Evolutionary conservation across 129 eudicot species (phyloP).

Genomic region (Centella asiatica): DNA sequence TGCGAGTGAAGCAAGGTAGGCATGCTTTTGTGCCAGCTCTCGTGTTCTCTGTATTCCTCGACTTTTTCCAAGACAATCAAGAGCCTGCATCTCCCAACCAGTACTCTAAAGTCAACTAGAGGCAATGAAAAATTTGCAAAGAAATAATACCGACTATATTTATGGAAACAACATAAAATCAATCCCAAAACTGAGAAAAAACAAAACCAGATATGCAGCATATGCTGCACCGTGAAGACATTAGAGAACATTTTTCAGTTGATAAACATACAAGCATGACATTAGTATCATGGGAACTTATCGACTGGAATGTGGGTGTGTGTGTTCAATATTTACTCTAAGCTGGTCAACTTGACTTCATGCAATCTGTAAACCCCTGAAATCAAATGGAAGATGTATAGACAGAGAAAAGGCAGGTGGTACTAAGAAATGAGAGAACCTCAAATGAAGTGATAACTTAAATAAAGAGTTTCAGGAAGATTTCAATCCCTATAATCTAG

Average conservation of each 20-base stretch:
- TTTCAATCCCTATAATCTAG: too few relatives aligned
- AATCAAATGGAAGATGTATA: neutral
- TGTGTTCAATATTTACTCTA: too few relatives aligned
- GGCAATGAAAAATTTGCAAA: neutral
- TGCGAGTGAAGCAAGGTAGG: slow-evolving; percentile 70
- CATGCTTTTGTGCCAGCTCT: slow-evolving; percentile 81
- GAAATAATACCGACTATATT: too few relatives aligned
- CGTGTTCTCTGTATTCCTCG: slow-evolving; percentile 74
- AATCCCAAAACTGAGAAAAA: neutral
- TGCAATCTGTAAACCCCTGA: too few relatives aligned
- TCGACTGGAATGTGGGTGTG: too few relatives aligned
- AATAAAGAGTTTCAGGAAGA: neutral
- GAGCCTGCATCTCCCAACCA: slow-evolving; percentile 41
- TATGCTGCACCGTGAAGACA: too few relatives aligned
- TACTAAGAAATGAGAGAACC: neutral
- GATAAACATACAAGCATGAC: too few relatives aligned
- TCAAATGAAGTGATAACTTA: neutral
- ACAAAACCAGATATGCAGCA: too few relatives aligned
- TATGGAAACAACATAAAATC: neutral
- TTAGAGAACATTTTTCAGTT: too few relatives aligned
- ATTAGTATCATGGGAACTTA: too few relatives aligned
- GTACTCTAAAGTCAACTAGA: neutral
- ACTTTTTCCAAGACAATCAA: slow-evolving; percentile 77
- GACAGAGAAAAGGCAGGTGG: neutral
- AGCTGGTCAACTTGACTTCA: too few relatives aligned